Base-by-base conservation (phyloP, 83 land plant species). In the Picea abies region DNA sequence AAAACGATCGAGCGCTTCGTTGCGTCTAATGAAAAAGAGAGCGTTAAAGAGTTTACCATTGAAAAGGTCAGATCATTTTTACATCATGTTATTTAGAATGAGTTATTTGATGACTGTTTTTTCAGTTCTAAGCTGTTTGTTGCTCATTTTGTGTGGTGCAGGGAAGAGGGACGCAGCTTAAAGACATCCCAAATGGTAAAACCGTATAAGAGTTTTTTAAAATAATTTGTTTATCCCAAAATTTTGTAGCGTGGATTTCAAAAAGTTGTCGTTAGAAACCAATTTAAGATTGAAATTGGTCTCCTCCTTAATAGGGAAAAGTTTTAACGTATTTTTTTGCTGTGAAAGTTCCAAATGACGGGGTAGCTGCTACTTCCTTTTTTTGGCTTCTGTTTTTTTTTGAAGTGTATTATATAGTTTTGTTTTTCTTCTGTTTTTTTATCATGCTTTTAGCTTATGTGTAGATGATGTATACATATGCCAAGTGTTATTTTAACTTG, bases 151-250 rank as follows among this genome's bases (percentile, higher is more conserved):
- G 0, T 41, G 41, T 41, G 8, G 11, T 72, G 52, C 23, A 72
- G 76, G 76, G 76, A 56, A 72, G 44, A 49, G 56, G 76, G 14
- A n/a, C 56, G n/a, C 23, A 2, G 25, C 56, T 72, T 41, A 72
- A 19, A 72, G 76, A 72, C 44, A 72, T 72, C 44, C 56, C 76
- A 39, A 72, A 72, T n/a, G 56, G 76, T 72, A 72, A 72, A 49
- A 16, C 44, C 0, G 5, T 35, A 69, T 16, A 49, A 2, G 10
- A 49, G 56, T 10, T 49, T 49, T 49, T 49, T 0, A 71, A 71
- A 71, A 37, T 44, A 47, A 37, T 41, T 41, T 41, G 47, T 41
- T 41, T 5, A 41, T 5, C 7, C 47, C 47, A 4, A 41, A 41
- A 41, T 41, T 41, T 5, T 41, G 5, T 41, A 41, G 47, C 6